A percentile compares a stretch with the other conserved stretches of the same genome.
phyloP scores from a whole-genome alignment of 2,329 filamentous ascomycete species.

The Aspergillus sp. region DNA sequence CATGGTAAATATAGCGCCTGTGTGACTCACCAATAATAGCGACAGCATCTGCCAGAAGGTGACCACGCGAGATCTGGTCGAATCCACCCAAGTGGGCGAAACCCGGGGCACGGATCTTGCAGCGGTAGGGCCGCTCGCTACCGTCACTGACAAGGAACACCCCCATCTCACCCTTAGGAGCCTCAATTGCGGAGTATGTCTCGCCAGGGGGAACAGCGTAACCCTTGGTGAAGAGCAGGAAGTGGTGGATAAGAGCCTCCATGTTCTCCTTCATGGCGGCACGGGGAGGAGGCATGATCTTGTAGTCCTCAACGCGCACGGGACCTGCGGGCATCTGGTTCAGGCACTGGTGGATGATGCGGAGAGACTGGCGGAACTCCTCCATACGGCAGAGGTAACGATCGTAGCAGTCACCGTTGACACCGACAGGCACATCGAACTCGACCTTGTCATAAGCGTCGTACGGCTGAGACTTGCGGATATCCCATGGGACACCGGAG shows the following conservation, averaged over 20 bases:
- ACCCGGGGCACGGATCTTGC: constrained; percentile 94
- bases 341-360: constrained; percentile 97
- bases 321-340: constrained; percentile 98
- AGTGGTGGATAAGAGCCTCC: constrained; percentile 99
- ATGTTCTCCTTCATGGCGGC: constrained; percentile 99
- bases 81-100: constrained; percentile 95
- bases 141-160: constrained; percentile 96
- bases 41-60: constrained; percentile 93
- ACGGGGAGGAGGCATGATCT: constrained; percentile 93
- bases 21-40: constrained; percentile 74
- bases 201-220: constrained; percentile 96
- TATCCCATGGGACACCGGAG: constrained; percentile 92
- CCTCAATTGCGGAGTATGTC: constrained; percentile 97
- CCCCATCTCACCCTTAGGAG: constrained; percentile 99
- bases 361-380: constrained; percentile 96
- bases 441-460: constrained; percentile 98
- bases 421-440: constrained; percentile 94
- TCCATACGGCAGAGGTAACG: constrained; percentile 99
- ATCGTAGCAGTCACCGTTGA: constrained; percentile 99
- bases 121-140: constrained; percentile 93
- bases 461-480: constrained; percentile 96
- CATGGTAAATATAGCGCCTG: background rate
- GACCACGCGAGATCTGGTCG: constrained; percentile 89
- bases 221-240: constrained; percentile 97
- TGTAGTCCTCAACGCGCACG: constrained; percentile 97